These are phyloP conservation scores for Citrus reticulata DNA, from an alignment of 345 rosid species.

Conservation along the genomic window DNA sequence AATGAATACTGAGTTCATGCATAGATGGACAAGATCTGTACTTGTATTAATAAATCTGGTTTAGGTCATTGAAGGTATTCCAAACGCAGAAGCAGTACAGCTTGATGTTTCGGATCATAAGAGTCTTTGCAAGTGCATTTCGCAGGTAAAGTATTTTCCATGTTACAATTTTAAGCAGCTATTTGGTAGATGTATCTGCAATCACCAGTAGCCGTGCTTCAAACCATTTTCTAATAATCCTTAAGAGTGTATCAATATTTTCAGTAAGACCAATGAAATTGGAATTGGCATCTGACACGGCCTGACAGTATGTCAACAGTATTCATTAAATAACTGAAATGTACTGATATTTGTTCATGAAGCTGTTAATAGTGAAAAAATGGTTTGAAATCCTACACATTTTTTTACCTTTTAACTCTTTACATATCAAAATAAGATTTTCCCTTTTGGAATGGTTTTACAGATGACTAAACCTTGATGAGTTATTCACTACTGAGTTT, in stretches of 20 bases:
- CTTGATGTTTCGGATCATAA: slow-evolving; percentile 69
- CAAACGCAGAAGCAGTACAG: slow-evolving; percentile 69
- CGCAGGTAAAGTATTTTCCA: slow-evolving; percentile 49
- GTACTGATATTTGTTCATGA: background rate
- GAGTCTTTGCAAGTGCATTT: slow-evolving; percentile 58
- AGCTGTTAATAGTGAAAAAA: background rate
- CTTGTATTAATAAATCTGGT: slow-evolving; percentile 12
- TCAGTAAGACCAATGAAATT: background rate
- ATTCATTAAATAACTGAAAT: background rate
- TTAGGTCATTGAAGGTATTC: slow-evolving; percentile 73
- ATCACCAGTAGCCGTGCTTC: background rate
- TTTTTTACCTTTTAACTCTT: background rate
- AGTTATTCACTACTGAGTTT: background rate
- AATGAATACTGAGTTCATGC: background rate
- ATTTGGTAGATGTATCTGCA: background rate
- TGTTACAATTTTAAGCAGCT: background rate
- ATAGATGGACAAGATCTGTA: slow-evolving; percentile 7
- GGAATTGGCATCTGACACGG: background rate
- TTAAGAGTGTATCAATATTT: background rate
- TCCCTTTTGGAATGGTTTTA: background rate
- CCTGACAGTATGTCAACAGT: background rate
- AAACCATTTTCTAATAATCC: background rate
- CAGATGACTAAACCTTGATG: background rate
- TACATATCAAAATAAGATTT: background rate
- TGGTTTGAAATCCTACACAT: background rate